These are phyloP conservation scores for Boeremia lycopersici DNA, from an alignment of 2,329 filamentous ascomycete species.

Conservation along the genomic window DNA sequence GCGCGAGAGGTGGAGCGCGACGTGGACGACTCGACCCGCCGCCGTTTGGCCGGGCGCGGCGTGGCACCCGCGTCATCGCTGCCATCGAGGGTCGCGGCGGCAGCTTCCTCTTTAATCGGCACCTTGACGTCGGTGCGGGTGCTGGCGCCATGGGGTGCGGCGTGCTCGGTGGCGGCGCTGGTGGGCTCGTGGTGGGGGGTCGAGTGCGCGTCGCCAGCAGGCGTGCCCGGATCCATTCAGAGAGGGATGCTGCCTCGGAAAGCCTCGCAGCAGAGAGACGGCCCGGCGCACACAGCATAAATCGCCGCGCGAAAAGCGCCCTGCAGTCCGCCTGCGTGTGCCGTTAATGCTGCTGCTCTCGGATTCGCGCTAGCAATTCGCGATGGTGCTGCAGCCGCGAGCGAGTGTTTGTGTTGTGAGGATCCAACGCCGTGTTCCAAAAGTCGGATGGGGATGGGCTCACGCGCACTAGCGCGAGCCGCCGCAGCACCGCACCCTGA, in stretches of 20 bases:
- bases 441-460: slow-evolving; percentile 17
- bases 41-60: slow-evolving; percentile 63
- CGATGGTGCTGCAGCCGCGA: slow-evolving; percentile 25
- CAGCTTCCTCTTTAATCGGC: slow-evolving; percentile 39
- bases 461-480: slow-evolving; percentile 9
- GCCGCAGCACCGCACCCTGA: not conserved
- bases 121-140: slow-evolving; percentile 21
- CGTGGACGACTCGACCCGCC: slow-evolving; percentile 52
- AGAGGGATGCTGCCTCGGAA: slow-evolving; percentile 20
- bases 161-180: slow-evolving; percentile 27
- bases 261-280: slow-evolving; percentile 35
- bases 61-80: slow-evolving; percentile 32
- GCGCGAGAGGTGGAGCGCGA: slow-evolving; percentile 51
- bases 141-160: slow-evolving; percentile 6
- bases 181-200: slow-evolving; percentile 21
- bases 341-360: slow-evolving; percentile 35
- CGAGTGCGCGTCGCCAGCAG: slow-evolving; percentile 36
- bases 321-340: slow-evolving; percentile 24
- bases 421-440: slow-evolving; percentile 14
- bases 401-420: slow-evolving; percentile 34
- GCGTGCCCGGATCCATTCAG: slow-evolving; percentile 42
- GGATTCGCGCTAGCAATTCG: slow-evolving; percentile 36
- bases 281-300: slow-evolving; percentile 40
- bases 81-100: slow-evolving; percentile 16
- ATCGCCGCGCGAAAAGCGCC: slow-evolving; percentile 32